A percentile compares a stretch with the other conserved stretches of the same genome.
Conservation (phyloP, 352 stramenopile species). For the Pythium brassicae region DNA sequence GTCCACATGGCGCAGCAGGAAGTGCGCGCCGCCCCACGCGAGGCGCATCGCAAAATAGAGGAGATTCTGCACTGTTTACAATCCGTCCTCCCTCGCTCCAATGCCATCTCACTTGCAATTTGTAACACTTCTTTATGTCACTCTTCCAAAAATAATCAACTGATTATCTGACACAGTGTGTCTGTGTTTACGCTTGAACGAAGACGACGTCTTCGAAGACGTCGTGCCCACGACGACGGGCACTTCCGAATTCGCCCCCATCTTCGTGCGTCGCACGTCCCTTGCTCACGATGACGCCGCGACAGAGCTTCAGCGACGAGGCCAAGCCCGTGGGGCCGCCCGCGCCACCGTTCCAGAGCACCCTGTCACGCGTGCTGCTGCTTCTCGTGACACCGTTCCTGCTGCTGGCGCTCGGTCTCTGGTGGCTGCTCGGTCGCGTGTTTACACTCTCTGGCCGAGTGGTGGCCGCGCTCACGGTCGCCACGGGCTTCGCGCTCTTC, state of each 20-base stretch:
- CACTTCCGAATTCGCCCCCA: no score
- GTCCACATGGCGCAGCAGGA: conserved; percentile 8
- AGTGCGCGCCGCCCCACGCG: conserved; percentile 8
- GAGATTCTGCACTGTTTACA: no score
- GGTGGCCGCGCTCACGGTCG: conserved; percentile 23
- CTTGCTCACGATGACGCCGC: not conserved
- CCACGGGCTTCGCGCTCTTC: conserved; percentile 43
- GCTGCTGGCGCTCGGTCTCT: conserved; percentile 43
- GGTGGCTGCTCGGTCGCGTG: conserved; percentile 42
- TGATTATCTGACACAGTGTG: no score
- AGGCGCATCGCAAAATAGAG: no score
- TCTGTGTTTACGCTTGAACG: no score
- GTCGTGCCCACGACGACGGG: no score
- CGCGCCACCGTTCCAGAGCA: conserved; percentile 11
- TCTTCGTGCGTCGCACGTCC: no score
- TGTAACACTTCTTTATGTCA: no score
- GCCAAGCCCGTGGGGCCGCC: not conserved
- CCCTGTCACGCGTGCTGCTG: conserved; percentile 16
- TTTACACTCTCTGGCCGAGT: conserved; percentile 38
- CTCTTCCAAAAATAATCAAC: no score
- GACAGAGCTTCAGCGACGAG: not conserved
- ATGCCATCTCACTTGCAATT: no score
- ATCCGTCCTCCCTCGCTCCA: no score
- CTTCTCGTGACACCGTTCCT: conserved; percentile 43
- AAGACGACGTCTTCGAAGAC: no score